Base-by-base conservation (phyloP, 495 filamentous ascomycete genomes). In the Pseudoneurospora amorphoporcata region DNA sequence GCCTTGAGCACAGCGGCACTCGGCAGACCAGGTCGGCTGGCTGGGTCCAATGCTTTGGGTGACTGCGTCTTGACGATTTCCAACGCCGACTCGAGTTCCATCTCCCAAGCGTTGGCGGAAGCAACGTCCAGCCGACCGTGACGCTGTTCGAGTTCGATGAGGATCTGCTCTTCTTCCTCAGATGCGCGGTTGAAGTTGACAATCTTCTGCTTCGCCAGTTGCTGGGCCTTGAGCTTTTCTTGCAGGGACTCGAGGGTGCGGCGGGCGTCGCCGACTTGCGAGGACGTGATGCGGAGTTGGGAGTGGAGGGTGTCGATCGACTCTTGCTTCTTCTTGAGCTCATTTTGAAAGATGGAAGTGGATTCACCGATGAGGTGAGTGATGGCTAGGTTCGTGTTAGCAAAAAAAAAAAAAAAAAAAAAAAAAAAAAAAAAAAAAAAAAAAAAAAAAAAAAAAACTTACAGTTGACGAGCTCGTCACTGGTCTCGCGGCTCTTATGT, bases 311-410 rank as follows among this genome's bases (percentile, higher is more conserved):
- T 82, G 75, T 95, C 92, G 72, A 97, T 90, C 19, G 89, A 85
- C 39, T 91, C 88, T 83, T 98, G 95, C 75, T 97, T 97, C 53
- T 88, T 85, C 42, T 88, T 90, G 39, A 96, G 83, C 73, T 91
- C 91, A n/a, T 86, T 83, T 29, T 91, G 89, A 78, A 97, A 92
- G 45, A 92, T 88, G 32, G 87, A 84, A 45, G 93, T 88, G 35
- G 92, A 90, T 68, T 91, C 88, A 9, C 87, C 87, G 14, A 99
- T 87, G 73, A 96, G 86, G 70, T 91, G 88, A 39, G 88, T 86
- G 73, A 92, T 91, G 23, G 92, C 92, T 94, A 77, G 70, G 65
- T 17, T n/a, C 38, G 37, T 82, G 77, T 83, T 78, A 76, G 74
- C 74, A 29, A n/a, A n/a, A n/a, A n/a, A n/a, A n/a, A n/a, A n/a